Evolutionary conservation across 2,329 filamentous ascomycete genomes (phyloP), one percentile per base, ranked within the genome.

Genomic region (Remersonia thermophila): DNA sequence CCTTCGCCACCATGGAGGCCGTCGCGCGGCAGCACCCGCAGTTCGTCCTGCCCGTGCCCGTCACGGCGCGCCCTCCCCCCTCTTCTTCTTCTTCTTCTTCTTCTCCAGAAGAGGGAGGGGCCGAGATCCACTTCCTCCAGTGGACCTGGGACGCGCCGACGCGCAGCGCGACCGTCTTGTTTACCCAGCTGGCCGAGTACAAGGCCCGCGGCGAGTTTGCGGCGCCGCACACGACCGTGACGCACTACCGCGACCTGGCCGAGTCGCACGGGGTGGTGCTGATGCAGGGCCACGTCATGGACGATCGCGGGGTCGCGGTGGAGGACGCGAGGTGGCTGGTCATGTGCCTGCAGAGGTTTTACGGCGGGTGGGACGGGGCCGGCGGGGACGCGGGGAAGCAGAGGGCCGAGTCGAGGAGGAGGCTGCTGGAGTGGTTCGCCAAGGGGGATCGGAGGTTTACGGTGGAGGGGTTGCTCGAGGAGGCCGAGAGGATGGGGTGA

Each of bases 81-180:
- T n/a, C n/a, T n/a, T n/a, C n/a, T n/a, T n/a, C n/a, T n/a, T n/a
- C n/a, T n/a, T n/a, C n/a, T n/a, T n/a, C n/a, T n/a, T n/a, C n/a
- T 23, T 9, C 20, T 5, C 5, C 20, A 23, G 20, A 23, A 23
- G 9, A 23, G 46, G 84, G 83, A 35, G 84, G 83, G 35, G 84
- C 86, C 32, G 91, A 96, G 59, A 86, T 98, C 31, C 91, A 98
- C 61, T 94, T 93, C 58, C 61, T 98, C 43, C 89, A 98, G 60
- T 98, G 93, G 85, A 83, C 82, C 0, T 95, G 94, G 59, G 87
- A 93, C 41, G 62, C 59, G 15, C 63, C 63, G 38, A 71, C 68
- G 13, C 62, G 69, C 41, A 80, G 77, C 3, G 74, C 72, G 40
- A 84, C 81, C 0, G 79, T 96, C 5, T 76, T 98, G 25, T 96